Evolutionary conservation across 352 stramenopile species (phyloP), one percentile per base, ranked within the genome.

Genomic region (Pythium utonaiense): DNA sequence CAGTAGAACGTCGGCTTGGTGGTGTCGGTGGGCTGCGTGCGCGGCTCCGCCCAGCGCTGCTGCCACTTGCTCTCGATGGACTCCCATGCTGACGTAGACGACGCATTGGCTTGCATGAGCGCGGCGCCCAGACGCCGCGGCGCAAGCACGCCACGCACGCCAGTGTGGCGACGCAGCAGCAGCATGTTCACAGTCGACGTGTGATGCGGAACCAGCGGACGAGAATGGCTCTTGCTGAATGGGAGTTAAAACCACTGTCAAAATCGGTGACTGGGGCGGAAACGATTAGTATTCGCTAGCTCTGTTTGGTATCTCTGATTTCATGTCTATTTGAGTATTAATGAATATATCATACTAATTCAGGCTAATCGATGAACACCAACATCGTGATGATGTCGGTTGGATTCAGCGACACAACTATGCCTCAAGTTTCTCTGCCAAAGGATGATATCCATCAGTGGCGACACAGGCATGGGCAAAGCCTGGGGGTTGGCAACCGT

Each of bases 1-100:
- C 89, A 93, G 69, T 97, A 98, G 66, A 89, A 93, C 41, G 76
- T 74, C 36, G 81, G 65, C 66, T 89, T 88, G 28, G 6, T 45
- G 16, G 56, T n/a, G 33, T 33, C 30, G 31, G 31, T 40, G 25
- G 64, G 48, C 24, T 33, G 53, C 38, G 53, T 44, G 21, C 38
- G 56, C 14, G 42, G 14, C 31, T 63, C n/a, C n/a, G 64, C 60
- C 82, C 82, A 91, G 34, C 69, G 76, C 69, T 80, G 70, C 59
- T 91, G 82, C 82, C 82, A 91, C 53, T 89, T 89, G 58, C 69
- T 22, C 57, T 91, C 82, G 28, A 93, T 83, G 4, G 70, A 48
- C 36, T 64, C 64, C 78, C 83, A 91, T 9, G 77, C 65, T 34
- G 72, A 73, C 17, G 57, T 22, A 33, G 72, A 73, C 17, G 57